phyloP scores from a whole-genome alignment of 2,329 filamentous ascomycete genomes.

The Pseudodiploospora longispora region DNA sequence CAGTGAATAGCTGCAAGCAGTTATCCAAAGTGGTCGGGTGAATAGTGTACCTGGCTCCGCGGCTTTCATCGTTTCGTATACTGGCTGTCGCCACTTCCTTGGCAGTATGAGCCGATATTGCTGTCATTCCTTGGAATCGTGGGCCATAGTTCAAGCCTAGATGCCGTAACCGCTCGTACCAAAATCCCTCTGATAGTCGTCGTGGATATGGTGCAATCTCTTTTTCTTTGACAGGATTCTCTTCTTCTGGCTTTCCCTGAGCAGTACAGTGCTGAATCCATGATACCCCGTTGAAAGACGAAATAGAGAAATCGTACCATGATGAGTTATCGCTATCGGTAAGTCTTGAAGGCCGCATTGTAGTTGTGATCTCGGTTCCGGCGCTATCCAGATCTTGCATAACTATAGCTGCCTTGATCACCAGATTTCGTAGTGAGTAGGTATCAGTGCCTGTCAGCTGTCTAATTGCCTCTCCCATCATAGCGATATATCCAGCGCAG shows the following conservation, averaged over 20 bases:
- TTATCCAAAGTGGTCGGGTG: constrained; percentile 8
- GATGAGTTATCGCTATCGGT: constrained; percentile 1
- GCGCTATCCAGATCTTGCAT: background rate
- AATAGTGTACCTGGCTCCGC: constrained; percentile 1
- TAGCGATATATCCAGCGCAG: constrained; percentile 32
- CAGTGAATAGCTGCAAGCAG: constrained; percentile 6
- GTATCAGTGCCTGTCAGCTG: constrained; percentile 8
- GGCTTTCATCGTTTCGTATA: background rate
- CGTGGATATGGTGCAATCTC: background rate
- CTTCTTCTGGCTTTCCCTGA: constrained; percentile 1
- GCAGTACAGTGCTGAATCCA: constrained; percentile 9
- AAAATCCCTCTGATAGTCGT: constrained; percentile 1
- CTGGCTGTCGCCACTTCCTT: background rate
- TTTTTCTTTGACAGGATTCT: constrained; percentile 5
- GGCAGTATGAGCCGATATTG: constrained; percentile 6
- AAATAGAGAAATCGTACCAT: constrained; percentile 11
- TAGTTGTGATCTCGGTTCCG: constrained; percentile 10
- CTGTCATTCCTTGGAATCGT: constrained; percentile 4
- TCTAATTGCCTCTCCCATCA: constrained; percentile 32
- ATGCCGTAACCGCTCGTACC: constrained; percentile 3
- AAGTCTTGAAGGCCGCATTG: constrained; percentile 2
- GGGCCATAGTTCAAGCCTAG: constrained; percentile 9
- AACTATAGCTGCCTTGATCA: constrained; percentile 7
- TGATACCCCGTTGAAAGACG: constrained; percentile 6
- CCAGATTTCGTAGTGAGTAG: constrained; percentile 3